Percentiles rank a stretch among this genome's conserved stretches.
These are phyloP conservation scores for Cladosporium sp. DNA, from an alignment of 2,329 filamentous ascomycete species.

Conservation along the genomic window DNA sequence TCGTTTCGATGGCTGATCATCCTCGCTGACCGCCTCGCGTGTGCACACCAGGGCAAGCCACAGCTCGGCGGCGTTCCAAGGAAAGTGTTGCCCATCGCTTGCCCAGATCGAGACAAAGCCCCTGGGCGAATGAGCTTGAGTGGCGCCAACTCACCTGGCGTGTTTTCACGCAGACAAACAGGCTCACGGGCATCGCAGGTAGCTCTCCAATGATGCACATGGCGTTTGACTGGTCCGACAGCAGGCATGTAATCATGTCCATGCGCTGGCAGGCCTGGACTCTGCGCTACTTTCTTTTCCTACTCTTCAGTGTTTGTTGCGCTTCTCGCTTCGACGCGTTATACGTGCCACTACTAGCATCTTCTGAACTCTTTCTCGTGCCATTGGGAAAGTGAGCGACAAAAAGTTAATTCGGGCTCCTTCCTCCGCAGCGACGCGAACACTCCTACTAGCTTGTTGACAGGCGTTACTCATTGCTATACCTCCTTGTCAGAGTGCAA, in stretches of 20 bases:
- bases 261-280: constrained; percentile 10
- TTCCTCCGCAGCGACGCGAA: neutral
- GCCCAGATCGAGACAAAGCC: constrained; percentile 2
- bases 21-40: constrained; percentile 2
- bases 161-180: constrained; percentile 6
- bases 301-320: neutral
- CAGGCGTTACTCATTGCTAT: neutral
- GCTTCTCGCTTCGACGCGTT: neutral
- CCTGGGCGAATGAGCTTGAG: neutral
- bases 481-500: neutral
- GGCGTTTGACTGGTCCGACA: neutral
- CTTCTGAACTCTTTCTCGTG: neutral
- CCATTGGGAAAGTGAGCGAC: neutral
- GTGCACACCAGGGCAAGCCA: neutral
- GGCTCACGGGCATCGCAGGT: neutral
- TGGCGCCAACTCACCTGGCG: constrained; percentile 1
- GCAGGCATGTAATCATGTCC: neutral
- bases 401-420: neutral
- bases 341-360: neutral
- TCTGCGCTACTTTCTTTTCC: neutral
- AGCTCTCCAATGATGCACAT: constrained; percentile 5
- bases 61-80: neutral
- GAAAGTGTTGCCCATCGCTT: neutral
- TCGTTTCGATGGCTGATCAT: neutral
- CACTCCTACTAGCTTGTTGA: constrained; percentile 2